Conservation (phyloP, 2,329 filamentous ascomycete genomes). For the Chaetomium strumarium region DNA sequence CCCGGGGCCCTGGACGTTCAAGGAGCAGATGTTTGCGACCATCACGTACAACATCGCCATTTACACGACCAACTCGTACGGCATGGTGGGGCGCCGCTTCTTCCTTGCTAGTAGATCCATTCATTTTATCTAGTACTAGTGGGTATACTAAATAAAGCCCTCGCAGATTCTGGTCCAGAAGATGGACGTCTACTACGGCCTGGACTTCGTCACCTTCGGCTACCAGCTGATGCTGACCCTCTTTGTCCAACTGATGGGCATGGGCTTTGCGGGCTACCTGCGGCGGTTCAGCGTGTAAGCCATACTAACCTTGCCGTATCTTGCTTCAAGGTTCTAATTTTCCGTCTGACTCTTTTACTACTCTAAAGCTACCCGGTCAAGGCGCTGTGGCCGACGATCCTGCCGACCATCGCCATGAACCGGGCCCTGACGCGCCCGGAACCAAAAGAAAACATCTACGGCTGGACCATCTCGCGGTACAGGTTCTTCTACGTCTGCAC, state of each 20-base stretch:
- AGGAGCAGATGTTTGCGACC: conserved; percentile 39
- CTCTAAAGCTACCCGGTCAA: conserved; percentile 35
- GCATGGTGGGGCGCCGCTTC: conserved; percentile 24
- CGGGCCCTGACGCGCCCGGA: conserved; percentile 31
- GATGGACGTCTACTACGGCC: conserved; percentile 36
- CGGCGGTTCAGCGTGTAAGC: conserved; percentile 36
- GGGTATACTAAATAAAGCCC: background rate
- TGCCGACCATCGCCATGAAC: conserved; percentile 35
- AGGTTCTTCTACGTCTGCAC: conserved; percentile 38
- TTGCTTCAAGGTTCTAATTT: no score
- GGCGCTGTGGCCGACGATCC: conserved; percentile 37
- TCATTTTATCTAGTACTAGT: background rate
- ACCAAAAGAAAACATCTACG: conserved; percentile 34
- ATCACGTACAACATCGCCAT: conserved; percentile 36
- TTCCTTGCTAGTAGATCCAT: no score
- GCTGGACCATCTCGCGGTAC: conserved; percentile 40
- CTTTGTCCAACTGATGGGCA: conserved; percentile 38
- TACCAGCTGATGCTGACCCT: conserved; percentile 38
- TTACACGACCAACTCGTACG: conserved; percentile 32
- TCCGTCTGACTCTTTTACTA: no score
- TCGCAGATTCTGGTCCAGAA: conserved; percentile 30
- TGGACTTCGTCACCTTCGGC: conserved; percentile 35
- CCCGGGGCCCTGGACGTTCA: conserved; percentile 38
- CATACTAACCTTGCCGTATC: no score
- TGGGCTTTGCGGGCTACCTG: conserved; percentile 37